These are phyloP conservation scores for Trichoderma erinaceum DNA, from an alignment of 495 filamentous ascomycete species.

Conservation along the genomic window DNA sequence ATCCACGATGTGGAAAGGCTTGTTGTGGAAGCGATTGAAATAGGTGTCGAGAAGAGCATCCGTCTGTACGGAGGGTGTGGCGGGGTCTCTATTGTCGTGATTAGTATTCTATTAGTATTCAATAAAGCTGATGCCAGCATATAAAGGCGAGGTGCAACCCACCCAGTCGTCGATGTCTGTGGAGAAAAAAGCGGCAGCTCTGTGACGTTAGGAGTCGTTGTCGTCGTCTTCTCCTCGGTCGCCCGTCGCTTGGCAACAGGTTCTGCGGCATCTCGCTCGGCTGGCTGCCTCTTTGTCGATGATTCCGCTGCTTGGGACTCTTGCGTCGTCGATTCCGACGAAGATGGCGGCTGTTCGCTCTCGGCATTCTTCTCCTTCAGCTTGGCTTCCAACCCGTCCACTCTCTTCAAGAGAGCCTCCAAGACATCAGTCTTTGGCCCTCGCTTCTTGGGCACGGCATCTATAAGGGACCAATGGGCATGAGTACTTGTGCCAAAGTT, in stretches of 20 bases:
- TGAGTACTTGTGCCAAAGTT: neutral
- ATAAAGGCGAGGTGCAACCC: neutral
- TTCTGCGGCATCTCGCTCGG: constrained; percentile 13
- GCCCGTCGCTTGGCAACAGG: constrained; percentile 4
- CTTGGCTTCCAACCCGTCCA: constrained; percentile 75
- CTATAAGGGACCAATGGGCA: constrained; percentile 34
- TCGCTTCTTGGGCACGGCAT: constrained; percentile 81
- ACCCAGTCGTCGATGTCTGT: constrained; percentile 23
- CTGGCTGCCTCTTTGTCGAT: constrained; percentile 17
- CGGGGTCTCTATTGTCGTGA: constrained; percentile 29
- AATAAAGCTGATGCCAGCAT: constrained; percentile 16
- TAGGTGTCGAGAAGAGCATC: constrained; percentile 67
- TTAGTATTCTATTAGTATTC: constrained; percentile 12
- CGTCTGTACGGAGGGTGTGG: constrained; percentile 37
- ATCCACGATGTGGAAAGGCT: constrained; percentile 72
- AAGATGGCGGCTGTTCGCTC: neutral
- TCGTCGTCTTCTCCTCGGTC: constrained; percentile 4
- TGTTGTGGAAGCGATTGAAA: constrained; percentile 69
- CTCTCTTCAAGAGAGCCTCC: constrained; percentile 74
- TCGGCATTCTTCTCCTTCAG: constrained; percentile 59
- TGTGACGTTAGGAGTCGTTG: neutral
- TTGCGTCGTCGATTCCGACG: constrained; percentile 20
- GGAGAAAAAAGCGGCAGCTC: constrained; percentile 30
- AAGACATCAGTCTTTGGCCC: constrained; percentile 85
- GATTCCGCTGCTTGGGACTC: constrained; percentile 21